Base-by-base conservation (phyloP, 2,329 filamentous ascomycete species). In the Mollisiaceae sp. region DNA sequence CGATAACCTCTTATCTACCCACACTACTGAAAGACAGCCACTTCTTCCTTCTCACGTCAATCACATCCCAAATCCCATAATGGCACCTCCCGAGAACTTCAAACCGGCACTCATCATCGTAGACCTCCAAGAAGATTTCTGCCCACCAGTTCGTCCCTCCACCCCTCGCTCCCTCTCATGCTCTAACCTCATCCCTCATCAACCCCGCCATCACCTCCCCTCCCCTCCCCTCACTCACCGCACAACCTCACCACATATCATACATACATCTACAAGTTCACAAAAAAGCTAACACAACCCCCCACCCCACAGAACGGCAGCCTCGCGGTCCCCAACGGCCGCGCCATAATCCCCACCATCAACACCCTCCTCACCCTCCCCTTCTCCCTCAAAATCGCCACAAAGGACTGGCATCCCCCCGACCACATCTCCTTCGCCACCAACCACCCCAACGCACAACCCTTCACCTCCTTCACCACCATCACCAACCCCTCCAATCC, bases 51-150 rank as follows among this genome's bases (percentile, higher is more conserved):
- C 45, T 11, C 18, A 50, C 18, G 22, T 9, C n/a, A 50, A 50
- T 11, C 15, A 35, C 9, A 39, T 12, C 20, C 6, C 27, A 59
- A 35, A 18, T 20, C 32, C 50, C 52, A 62, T 38, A 43, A 73
- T 71, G 70, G 63, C 67, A 9, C 39, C 60, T 24, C 41, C 59
- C 4, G 18, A 20, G 12, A 64, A 56, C 24, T 83, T 82, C 73
- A 78, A 76, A 47, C 83, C 87, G 54, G 87, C 87, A n/a, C 78
- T 90, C 43, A 78, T 97, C 57, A 85, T 97, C 12, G 90, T 97
- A 61, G 94, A 97, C 78, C 84, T 97, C 75, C 95, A 98, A 79
- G 91, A 97, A 78, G 94, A 98, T 81, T 98, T 97, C 78, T 97
- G 93, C 78, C 91, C 92, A 65, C 93, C 94, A 14, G 93, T 95